Conservation (phyloP, 2,329 filamentous ascomycete genomes). For the Tolypocladium ophioglossoides region DNA sequence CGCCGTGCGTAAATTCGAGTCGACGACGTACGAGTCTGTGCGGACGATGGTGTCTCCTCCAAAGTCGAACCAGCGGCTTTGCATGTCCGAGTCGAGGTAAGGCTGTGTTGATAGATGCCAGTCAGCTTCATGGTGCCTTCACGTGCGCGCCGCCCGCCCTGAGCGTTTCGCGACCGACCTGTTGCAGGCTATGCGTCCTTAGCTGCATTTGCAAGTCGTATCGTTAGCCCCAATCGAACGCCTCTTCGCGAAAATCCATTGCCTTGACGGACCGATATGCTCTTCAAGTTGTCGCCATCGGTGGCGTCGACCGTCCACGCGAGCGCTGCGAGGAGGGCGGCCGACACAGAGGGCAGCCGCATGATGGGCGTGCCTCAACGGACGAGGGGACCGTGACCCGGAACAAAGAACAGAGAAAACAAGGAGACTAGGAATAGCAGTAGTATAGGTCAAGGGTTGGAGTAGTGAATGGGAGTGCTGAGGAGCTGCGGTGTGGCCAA, state of each 20-base stretch:
- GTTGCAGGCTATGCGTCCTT: conserved; percentile 73
- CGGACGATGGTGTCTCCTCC: conserved; percentile 85
- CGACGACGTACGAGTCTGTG: conserved; percentile 49
- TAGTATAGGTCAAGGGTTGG: background rate
- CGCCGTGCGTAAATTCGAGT: background rate
- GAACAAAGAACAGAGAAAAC: background rate
- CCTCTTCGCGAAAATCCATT: background rate
- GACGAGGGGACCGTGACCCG: background rate
- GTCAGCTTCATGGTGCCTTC: conserved; percentile 5
- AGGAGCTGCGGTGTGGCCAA: background rate
- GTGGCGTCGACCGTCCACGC: conserved; percentile 39
- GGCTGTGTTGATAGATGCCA: conserved; percentile 43
- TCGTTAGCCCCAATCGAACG: background rate
- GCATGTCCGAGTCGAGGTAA: conserved; percentile 95
- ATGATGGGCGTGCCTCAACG: conserved; percentile 21
- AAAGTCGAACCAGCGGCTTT: conserved; percentile 98
- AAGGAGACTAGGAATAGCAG: background rate
- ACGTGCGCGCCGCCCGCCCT: background rate
- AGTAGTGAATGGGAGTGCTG: background rate
- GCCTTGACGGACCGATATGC: conserved; percentile 33
- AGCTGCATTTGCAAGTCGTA: conserved; percentile 52
- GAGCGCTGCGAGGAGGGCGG: conserved; percentile 37
- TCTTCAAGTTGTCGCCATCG: conserved; percentile 39
- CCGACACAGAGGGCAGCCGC: conserved; percentile 36
- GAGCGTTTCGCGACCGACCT: conserved; percentile 44